Evolutionary conservation across 2,329 filamentous ascomycete species (phyloP), one percentile per base, ranked within the genome.

Genomic region (Aschersonia sp.): DNA sequence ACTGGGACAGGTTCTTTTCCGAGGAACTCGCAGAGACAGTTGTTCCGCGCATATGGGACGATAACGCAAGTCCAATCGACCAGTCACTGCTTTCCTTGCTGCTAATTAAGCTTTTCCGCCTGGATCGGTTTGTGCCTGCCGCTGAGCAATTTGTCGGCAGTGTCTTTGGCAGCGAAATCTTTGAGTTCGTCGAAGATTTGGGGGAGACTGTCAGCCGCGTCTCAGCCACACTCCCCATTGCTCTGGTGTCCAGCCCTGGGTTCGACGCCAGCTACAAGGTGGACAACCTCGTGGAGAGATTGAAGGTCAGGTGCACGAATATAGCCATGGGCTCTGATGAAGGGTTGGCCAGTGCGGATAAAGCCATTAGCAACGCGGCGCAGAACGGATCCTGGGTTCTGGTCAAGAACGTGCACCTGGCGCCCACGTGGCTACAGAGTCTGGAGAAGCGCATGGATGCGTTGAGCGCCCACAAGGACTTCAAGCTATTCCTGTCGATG

Each of bases 261-360:
- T 98, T 98, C 63, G 92, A 98, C 65, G 94, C 94, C 47, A 95
- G 87, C 62, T 98, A 97, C 79, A 98, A 98, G 72, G 92, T 98
- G 51, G 92, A 98, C 64, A 87, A 83, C 51, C 74, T 98, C 47
- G 94, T 97, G 32, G 87, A 95, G 65, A 79, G 87, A 55, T 82
- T 80, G 63, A 78, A 79, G 50, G 82, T 87, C 46, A 81, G 78
- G 47, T 98, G 92, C 68, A 89, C 88, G 50, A 96, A 96, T 64
- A 96, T 98, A 60, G 94, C 94, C 57, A 98, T 98, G 92, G 92
- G 92, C 60, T 97, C 92, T 43, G 94, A 94, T 59, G 92, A 98
- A 71, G 87, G 88, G 61, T 73, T 94, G 14, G 81, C 89, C 49
- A 92, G 82, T 52, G 92, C 92, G 14, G 92, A 98, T 72, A 95